Base-by-base conservation (phyloP, 1,139 yeast species). In the Candida glucosophila region DNA sequence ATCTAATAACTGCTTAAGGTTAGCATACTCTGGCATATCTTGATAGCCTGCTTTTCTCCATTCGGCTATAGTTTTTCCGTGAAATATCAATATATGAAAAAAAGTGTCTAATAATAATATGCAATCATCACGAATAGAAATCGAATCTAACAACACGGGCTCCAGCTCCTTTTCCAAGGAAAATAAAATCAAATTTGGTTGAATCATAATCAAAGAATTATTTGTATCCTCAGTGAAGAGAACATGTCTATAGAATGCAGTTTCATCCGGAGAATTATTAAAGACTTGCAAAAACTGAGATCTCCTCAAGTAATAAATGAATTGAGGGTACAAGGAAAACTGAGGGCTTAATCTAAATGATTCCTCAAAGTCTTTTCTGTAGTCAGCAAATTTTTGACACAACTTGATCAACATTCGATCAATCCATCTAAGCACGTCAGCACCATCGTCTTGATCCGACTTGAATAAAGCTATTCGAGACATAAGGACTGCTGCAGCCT, bases 21-120 rank as follows among this genome's bases (percentile, higher is more conserved):
- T 85, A 19, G 77, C 88, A 51, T 85, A 90, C 41, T 83, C 95
- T 33, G 80, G 85, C 49, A 77, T 82, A 36, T 86, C 86, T 56
- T 90, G 95, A 52, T 86, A 90, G 4, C 95, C 92, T 9, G 88
- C 90, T 51, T 83, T 85, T 55, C 96, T 76, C 98, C 98, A 90
- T 47, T 79, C 85, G 6, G 96, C 94, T 41, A 92, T 78, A 21
- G 93, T 82, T 47, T 80, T 85, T 44, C 98, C 98, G 44, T 85
- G 96, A 68, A 80, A 90, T 37, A 90, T 88, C 44, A 90, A 77
- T 36, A 92, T 85, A 37, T 79, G 88, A 67, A 78, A 79, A 40
- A 76, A 78, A 2, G 88, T 77, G 43, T 80, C 92, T 29, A 80
- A 58, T 13, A 80, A 56, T 25, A 80, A 55, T 12, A 80, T 73